Base-by-base conservation (phyloP, 352 stramenopile genomes). In the Pythium rishiriense region DNA sequence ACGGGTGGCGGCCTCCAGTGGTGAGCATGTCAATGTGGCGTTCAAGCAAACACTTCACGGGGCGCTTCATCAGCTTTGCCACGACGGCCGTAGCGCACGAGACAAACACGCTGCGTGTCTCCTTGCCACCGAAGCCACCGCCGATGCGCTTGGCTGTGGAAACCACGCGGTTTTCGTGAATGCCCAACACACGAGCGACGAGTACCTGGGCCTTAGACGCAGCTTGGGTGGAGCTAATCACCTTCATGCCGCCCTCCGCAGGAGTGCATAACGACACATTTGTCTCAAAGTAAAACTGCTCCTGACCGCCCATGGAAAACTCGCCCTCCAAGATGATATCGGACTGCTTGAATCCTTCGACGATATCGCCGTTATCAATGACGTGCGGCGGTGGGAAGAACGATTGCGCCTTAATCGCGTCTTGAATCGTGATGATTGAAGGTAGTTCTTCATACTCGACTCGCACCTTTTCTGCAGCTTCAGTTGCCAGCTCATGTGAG, bases 221-320 rank as follows among this genome's bases (percentile, higher is more conserved):
- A 6, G 92, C 93, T 78, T 99, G 97, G 0, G 96, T 99, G 1
- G 95, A 99, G 26, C 82, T 87, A 39, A 98, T 91, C 28, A 99
- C 83, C 37, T 96, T 96, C 67, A 99, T 87, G 17, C 91, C 88
- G 26, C 90, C 90, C 55, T 98, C 91, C 57, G 82, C 71, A 1
- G 91, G 90, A 3, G 77, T 86, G 29, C 74, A 91, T 6, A 97
- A 66, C 5, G 86, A 88, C 11, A 87, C 79, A 49, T 98, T 94
- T 11, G 90, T 97, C 71, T 98, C 93, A 22, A 98, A 90, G 77
- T 98, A 98, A 66, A 98, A 98, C 72, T 98, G 96, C 62, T 98
- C 94, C 63, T 98, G 96, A 8, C 93, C 94, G 22, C 93, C 93
- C 52, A 96, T 89, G 31, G 87, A 78, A 39, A 98, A 87, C 14